A percentile compares a stretch with the other conserved stretches of the same genome.
These are phyloP conservation scores for Microcos paniculata DNA, from an alignment of 345 rosid genomes.

Conservation along the genomic window DNA sequence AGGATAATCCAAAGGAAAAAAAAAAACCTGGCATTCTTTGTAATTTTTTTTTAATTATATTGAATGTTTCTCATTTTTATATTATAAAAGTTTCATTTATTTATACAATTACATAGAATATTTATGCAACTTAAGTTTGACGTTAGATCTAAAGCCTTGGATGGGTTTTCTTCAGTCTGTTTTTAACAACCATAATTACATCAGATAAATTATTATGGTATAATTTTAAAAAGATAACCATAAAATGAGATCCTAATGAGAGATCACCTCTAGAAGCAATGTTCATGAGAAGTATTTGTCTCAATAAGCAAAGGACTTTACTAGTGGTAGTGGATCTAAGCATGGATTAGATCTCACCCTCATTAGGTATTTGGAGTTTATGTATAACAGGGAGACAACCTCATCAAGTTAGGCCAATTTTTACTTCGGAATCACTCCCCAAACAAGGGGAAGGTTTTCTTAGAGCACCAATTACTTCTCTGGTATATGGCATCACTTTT, in stretches of 20 bases:
- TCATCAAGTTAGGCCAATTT: not conserved
- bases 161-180: no score
- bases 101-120: no score
- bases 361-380: not conserved
- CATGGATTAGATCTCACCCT: not conserved
- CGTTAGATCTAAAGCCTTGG: no score
- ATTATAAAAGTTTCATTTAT: no score
- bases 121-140: no score
- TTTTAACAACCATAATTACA: no score
- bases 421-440: not conserved
- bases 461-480: not conserved
- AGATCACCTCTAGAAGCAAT: not conserved
- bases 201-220: not conserved
- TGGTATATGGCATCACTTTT: not conserved
- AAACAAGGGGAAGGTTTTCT: not conserved
- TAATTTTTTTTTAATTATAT: no score
- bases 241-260: not conserved
- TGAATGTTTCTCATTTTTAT: no score
- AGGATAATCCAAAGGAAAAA: no score
- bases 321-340: not conserved
- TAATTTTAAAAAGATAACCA: not conserved
- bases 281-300: not conserved
- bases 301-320: not conserved
- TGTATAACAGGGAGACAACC: not conserved
- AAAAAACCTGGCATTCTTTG: no score